phyloP scores from a whole-genome alignment of 2,329 filamentous ascomycete genomes.

The Venturia asperata region DNA sequence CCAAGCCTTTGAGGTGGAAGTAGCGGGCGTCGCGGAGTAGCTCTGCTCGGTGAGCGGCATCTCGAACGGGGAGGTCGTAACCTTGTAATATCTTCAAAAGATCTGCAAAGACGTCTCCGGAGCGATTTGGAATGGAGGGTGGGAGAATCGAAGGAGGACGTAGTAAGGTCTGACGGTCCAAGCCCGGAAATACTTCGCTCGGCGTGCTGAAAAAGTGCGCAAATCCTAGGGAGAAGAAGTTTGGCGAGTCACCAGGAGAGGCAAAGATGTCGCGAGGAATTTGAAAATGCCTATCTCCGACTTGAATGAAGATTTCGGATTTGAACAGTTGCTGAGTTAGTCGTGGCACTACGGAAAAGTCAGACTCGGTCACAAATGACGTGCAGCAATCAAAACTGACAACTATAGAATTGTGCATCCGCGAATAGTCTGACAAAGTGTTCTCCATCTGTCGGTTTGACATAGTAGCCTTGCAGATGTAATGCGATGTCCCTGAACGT shows the following conservation, averaged over 20 bases:
- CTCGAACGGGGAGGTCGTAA: conserved; percentile 70
- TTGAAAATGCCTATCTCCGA: conserved; percentile 80
- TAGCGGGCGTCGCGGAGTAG: conserved; percentile 83
- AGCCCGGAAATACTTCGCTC: conserved; percentile 74
- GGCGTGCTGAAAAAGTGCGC: conserved; percentile 78
- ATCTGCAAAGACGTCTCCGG: conserved; percentile 76
- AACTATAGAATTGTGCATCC: conserved; percentile 88
- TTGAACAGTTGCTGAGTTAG: conserved; percentile 87
- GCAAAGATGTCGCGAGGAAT: conserved; percentile 84
- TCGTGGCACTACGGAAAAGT: conserved; percentile 59
- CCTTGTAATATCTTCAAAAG: conserved; percentile 75
- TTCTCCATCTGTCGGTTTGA: conserved; percentile 69
- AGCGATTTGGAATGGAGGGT: conserved; percentile 71
- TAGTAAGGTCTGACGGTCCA: conserved; percentile 69
- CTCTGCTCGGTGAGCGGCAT: conserved; percentile 67
- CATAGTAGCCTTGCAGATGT: conserved; percentile 85
- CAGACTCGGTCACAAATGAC: conserved; percentile 18
- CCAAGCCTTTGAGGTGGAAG: conserved; percentile 84
- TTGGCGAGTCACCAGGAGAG: conserved; percentile 80
- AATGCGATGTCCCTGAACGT: conserved; percentile 86
- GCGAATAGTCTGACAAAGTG: conserved; percentile 91
- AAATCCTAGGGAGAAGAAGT: conserved; percentile 91
- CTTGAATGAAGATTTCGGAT: conserved; percentile 84
- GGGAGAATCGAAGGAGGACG: conserved; percentile 82
- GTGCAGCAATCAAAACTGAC: conserved; percentile 42